Percentiles rank a stretch among this genome's conserved stretches.
Conservation (phyloP, 805 yeast genomes). For the Candida hispaniensis region DNA sequence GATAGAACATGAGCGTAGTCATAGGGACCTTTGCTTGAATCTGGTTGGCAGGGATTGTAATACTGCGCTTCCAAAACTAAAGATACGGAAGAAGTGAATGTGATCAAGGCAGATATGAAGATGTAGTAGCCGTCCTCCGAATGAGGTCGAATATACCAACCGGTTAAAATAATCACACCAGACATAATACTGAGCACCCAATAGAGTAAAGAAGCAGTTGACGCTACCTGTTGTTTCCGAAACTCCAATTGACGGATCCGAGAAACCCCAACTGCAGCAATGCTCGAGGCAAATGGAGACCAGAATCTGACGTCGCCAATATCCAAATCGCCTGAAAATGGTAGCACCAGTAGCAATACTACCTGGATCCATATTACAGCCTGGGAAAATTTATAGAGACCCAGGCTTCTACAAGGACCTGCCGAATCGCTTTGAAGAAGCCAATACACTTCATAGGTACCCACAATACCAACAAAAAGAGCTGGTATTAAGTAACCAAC, state of each 20-base stretch:
- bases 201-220: slow-evolving; percentile 20
- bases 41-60: slow-evolving; percentile 3
- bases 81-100: slow-evolving; percentile 1
- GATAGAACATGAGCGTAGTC: slow-evolving; percentile 11
- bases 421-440: slow-evolving; percentile 2
- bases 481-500: too few relatives aligned
- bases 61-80: slow-evolving; percentile 27
- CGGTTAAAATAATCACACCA: slow-evolving; percentile 17
- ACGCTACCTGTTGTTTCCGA: slow-evolving; percentile 16
- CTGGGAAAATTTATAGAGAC: slow-evolving; percentile 5
- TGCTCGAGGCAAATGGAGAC: slow-evolving; percentile 10
- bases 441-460: too few relatives aligned
- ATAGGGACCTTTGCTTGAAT: too few relatives aligned
- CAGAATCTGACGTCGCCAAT: slow-evolving; percentile 3
- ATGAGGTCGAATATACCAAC: slow-evolving; percentile 14
- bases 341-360: not conserved
- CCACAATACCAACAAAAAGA: slow-evolving; percentile 1
- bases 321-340: not conserved
- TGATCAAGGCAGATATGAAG: slow-evolving; percentile 1
- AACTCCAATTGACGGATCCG: slow-evolving; percentile 3
- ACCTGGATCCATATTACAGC: not conserved
- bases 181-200: slow-evolving; percentile 20
- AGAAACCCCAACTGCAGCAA: slow-evolving; percentile 4
- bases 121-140: not conserved
- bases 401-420: slow-evolving; percentile 2